These are phyloP conservation scores for Talaromyces trachyspermus DNA, from an alignment of 495 filamentous ascomycete genomes.

Conservation along the genomic window DNA sequence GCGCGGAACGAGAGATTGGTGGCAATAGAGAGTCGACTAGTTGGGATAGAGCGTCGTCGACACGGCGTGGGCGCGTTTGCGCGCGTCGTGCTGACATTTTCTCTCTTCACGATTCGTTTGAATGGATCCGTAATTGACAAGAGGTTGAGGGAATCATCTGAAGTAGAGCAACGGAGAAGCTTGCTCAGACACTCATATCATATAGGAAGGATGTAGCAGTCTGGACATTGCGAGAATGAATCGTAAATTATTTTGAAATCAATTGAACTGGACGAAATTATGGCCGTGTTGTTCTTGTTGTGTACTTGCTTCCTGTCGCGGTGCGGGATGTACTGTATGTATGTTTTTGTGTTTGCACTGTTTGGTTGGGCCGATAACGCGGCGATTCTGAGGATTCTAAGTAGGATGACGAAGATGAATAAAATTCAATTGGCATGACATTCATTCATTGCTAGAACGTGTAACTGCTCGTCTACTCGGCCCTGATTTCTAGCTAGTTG, in stretches of 20 bases:
- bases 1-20: constrained; percentile 24
- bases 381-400: too few relatives aligned
- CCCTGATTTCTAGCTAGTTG: constrained; percentile 3
- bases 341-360: constrained; percentile 18
- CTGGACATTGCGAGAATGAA: not conserved
- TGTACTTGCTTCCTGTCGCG: constrained; percentile 15
- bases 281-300: not conserved
- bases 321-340: constrained; percentile 11
- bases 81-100: constrained; percentile 31
- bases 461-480: constrained; percentile 7
- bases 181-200: too few relatives aligned
- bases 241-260: not conserved
- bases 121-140: too few relatives aligned
- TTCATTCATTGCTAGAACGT: not conserved
- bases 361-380: constrained; percentile 10
- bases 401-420: not conserved
- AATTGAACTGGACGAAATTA: not conserved
- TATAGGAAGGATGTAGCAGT: too few relatives aligned
- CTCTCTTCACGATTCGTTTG: too few relatives aligned
- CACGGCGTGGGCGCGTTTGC: constrained; percentile 35
- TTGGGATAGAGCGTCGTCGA: constrained; percentile 49
- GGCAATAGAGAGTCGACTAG: constrained; percentile 46
- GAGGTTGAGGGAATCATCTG: too few relatives aligned
- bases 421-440: not conserved
- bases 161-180: too few relatives aligned